These are phyloP conservation scores for Schrenkiella parvula DNA, from an alignment of 345 rosid genomes.

Conservation along the genomic window DNA sequence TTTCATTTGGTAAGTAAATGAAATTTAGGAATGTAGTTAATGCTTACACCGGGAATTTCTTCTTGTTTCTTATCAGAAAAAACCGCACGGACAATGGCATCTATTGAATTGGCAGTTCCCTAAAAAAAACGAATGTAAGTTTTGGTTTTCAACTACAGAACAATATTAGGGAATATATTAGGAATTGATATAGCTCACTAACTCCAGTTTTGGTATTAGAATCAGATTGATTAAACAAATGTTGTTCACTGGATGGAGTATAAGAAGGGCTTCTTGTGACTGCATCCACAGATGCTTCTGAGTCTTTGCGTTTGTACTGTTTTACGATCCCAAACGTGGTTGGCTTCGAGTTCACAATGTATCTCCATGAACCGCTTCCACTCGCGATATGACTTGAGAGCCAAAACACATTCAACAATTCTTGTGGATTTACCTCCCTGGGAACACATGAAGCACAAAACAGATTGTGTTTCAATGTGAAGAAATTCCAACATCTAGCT, in stretches of 20 bases:
- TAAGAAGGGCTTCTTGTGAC: constrained; percentile 45
- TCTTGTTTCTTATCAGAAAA: constrained; percentile 66
- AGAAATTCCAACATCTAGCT: too few species aligned
- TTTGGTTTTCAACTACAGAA: not conserved
- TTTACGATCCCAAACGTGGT: constrained; percentile 41
- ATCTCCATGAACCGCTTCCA: constrained; percentile 79
- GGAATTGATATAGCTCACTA: constrained; percentile 38
- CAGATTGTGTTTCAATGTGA: not conserved
- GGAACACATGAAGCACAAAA: constrained; percentile 7
- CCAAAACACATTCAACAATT: constrained; percentile 77
- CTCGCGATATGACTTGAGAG: constrained; percentile 75
- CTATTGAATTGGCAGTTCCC: constrained; percentile 48
- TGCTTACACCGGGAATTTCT: constrained; percentile 66
- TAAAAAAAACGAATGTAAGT: constrained; percentile 26
- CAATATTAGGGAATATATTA: not conserved
- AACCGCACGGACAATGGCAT: constrained; percentile 53
- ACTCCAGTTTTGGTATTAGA: constrained; percentile 54
- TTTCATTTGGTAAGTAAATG: not conserved
- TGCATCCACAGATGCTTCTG: constrained; percentile 54
- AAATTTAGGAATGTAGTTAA: not conserved
- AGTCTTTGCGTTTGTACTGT: constrained; percentile 54
- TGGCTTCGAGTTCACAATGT: constrained; percentile 53
- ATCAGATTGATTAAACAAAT: constrained; percentile 24
- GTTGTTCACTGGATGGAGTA: constrained; percentile 30
- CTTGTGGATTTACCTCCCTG: constrained; percentile 81